These are phyloP conservation scores for Irpex lacteus DNA, from an alignment of 1,284 basidiomycete genomes.

Conservation along the genomic window DNA sequence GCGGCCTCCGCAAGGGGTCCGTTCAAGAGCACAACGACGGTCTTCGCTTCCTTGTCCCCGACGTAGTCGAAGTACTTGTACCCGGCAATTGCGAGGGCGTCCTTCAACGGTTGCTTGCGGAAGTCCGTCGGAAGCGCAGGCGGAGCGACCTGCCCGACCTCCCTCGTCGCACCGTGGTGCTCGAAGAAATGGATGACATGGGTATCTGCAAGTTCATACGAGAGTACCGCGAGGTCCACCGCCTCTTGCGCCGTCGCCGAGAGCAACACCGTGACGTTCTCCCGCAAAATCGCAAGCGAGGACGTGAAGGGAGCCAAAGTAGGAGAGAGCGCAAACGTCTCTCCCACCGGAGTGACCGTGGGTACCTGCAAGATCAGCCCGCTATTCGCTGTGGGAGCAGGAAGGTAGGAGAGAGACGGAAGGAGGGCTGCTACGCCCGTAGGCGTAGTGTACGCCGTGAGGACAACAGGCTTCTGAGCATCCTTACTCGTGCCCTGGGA, in stretches of 20 bases:
- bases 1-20: conserved; percentile 63
- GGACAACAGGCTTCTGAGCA: conserved; percentile 49
- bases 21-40: conserved; percentile 65
- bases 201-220: conserved; percentile 57
- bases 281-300: conserved; percentile 59
- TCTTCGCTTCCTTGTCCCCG: conserved; percentile 57
- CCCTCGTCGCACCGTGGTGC: conserved; percentile 67
- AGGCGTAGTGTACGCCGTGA: conserved; percentile 78
- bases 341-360: conserved; percentile 61
- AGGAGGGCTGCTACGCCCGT: conserved; percentile 77
- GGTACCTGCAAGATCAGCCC: conserved; percentile 81
- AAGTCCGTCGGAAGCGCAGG: conserved; percentile 29
- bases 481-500: conserved; percentile 76
- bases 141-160: conserved; percentile 55
- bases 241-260: conserved; percentile 82
- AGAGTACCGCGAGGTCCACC: conserved; percentile 66
- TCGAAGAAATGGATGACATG: conserved; percentile 83
- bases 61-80: conserved; percentile 68
- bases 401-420: conserved; percentile 64
- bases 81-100: conserved; percentile 50
- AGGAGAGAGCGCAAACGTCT: conserved; percentile 68
- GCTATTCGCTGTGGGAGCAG: conserved; percentile 54
- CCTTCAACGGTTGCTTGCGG: conserved; percentile 34
- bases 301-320: conserved; percentile 68
- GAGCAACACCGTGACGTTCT: conserved; percentile 73